Conservation (phyloP, 306 rosid genomes). For the Rosa rugosa region DNA sequence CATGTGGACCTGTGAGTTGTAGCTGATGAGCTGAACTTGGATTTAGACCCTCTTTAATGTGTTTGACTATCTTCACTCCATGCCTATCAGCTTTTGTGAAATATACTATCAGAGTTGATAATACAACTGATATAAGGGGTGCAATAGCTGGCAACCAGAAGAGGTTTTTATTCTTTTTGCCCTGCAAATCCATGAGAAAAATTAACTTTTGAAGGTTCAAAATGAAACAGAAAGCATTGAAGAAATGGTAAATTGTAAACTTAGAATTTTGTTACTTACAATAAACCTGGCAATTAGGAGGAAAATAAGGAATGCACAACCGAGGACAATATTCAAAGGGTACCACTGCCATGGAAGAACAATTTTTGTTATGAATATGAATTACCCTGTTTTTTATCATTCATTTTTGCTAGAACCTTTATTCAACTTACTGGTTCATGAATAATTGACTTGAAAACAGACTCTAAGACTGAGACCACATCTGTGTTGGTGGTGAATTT, state of each 20-base stretch:
- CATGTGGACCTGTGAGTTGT: conserved; percentile 58
- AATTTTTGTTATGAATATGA: background rate
- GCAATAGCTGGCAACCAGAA: conserved; percentile 84
- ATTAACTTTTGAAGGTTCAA: conserved; percentile 13
- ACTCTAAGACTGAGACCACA: conserved; percentile 58
- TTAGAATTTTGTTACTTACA: conserved; percentile 45
- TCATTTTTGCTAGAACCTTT: background rate
- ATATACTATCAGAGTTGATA: conserved; percentile 78
- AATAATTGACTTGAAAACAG: conserved; percentile 47
- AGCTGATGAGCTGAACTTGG: conserved; percentile 67
- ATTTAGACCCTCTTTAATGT: conserved; percentile 62
- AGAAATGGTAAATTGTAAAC: background rate
- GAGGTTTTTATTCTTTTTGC: conserved; percentile 68
- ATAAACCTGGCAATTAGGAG: conserved; percentile 57
- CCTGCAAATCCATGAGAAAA: conserved; percentile 44
- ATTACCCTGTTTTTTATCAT: background rate
- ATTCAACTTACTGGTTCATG: conserved; percentile 39
- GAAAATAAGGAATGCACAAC: conserved; percentile 70
- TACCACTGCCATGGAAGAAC: conserved; percentile 51
- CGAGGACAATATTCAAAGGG: conserved; percentile 57
- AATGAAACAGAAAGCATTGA: background rate
- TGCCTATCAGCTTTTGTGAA: conserved; percentile 66
- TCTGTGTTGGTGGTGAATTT: conserved; percentile 74
- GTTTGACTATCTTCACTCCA: conserved; percentile 80
- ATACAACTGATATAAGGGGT: conserved; percentile 71